A percentile compares a stretch with the other conserved stretches of the same genome.
Conservation (phyloP, 768 basidiomycete genomes). For the Pleurotus ostreatus region DNA sequence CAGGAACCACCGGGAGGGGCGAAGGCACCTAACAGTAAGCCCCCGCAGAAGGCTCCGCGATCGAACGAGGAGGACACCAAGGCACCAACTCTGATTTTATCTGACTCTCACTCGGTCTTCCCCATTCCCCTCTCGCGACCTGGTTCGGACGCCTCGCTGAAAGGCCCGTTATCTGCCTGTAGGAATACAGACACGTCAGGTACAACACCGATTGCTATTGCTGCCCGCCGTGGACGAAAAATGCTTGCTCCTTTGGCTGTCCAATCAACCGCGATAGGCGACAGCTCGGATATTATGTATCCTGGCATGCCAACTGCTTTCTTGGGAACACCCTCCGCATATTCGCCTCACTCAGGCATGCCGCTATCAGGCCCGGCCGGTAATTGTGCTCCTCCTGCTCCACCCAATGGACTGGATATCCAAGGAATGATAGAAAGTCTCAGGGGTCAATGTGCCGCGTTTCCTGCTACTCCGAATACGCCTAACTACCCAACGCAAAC, state of each 20-base stretch:
- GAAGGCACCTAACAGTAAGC: slow-evolving; percentile 12
- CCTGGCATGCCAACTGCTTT: slow-evolving; percentile 42
- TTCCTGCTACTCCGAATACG: slow-evolving; percentile 11
- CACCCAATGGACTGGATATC: slow-evolving; percentile 20
- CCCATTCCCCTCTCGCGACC: slow-evolving; percentile 23
- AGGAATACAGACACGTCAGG: background rate
- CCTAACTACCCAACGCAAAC: background rate
- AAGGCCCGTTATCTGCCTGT: slow-evolving; percentile 11
- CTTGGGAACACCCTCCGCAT: slow-evolving; percentile 35
- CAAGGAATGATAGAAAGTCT: slow-evolving; percentile 44
- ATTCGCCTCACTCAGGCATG: slow-evolving; percentile 29
- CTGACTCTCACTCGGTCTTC: slow-evolving; percentile 36
- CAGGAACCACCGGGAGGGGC: slow-evolving; percentile 20
- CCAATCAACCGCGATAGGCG: slow-evolving; percentile 18
- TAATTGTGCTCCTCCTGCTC: slow-evolving; percentile 8
- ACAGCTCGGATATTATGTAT: slow-evolving; percentile 24
- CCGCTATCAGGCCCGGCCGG: slow-evolving; percentile 17
- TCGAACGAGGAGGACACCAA: slow-evolving; percentile 16
- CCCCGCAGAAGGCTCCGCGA: background rate
- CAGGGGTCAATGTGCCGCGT: slow-evolving; percentile 31
- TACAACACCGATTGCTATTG: slow-evolving; percentile 21
- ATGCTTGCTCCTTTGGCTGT: slow-evolving; percentile 15
- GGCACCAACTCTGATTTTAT: slow-evolving; percentile 36
- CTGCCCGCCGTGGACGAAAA: slow-evolving; percentile 34
- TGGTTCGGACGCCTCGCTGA: slow-evolving; percentile 24